Conservation (phyloP, 2,329 filamentous ascomycete species). For the Diaporthe citri region DNA sequence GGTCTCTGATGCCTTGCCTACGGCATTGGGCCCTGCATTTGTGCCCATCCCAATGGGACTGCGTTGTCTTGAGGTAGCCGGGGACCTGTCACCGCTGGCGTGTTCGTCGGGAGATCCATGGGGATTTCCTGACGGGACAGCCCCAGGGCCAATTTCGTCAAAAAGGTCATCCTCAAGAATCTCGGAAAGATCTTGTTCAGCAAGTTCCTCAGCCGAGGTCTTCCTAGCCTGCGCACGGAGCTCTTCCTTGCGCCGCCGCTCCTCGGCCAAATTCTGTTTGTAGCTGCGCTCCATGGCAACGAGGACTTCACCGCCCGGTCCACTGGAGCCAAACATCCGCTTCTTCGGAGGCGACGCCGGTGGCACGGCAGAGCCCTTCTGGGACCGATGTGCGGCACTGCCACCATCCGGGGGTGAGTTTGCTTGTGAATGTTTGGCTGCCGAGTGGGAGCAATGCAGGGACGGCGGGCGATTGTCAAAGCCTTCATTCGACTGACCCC, state of each 20-base stretch:
- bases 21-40: not conserved
- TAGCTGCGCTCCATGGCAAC: conserved; percentile 49
- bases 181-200: not conserved
- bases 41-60: not conserved
- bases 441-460: not conserved
- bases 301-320: conserved; percentile 44
- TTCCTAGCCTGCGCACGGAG: conserved; percentile 1
- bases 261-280: conserved; percentile 46
- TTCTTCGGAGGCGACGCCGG: conserved; percentile 45
- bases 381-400: not conserved
- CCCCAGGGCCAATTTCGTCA: not conserved
- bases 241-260: conserved; percentile 37
- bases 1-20: not conserved
- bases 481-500: not conserved
- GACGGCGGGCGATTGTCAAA: not conserved
- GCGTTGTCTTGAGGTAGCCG: not conserved
- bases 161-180: conserved; percentile 3
- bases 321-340: conserved; percentile 51
- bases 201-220: not conserved
- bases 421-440: not conserved
- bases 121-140: not conserved
- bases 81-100: not conserved
- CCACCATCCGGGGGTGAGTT: not conserved
- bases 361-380: not conserved
- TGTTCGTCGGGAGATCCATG: not conserved